Base-by-base conservation (phyloP, 345 rosid species). In the Cardamine chenopodiifolia region DNA sequence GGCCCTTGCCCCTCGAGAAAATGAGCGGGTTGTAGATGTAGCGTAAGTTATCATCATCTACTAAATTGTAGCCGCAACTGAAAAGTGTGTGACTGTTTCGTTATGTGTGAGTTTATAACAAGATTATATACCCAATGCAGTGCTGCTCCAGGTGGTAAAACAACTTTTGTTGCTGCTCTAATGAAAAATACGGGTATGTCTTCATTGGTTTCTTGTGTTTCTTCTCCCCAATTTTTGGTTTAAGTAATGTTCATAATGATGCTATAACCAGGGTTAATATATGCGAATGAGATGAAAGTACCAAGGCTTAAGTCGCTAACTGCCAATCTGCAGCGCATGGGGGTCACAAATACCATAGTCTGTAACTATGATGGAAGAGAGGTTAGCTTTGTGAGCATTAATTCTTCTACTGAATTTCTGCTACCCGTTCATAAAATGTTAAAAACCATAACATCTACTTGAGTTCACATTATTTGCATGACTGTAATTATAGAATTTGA, bases 1-100 rank as follows among this genome's bases (percentile, higher is more conserved):
- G 99, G 97, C 97, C 73, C 98, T 95, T 81, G 99, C 98, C 53
- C 98, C 99, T 65, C 89, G 86, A 77, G 99, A 95, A 72, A 92
- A 86, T 69, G 99, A 95, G 69, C 83, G 92, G 42, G 68, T 95
- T 63, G 85, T 95, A 63, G 99, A 95, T 74, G 86, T 95, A 89
- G 99, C 99, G 97, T 94, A 85, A 90, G 98, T 83, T 68, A 68
- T 39, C 53, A 23, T 44, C 49, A 68, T 55, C 60, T 64, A 25
- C 32, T 19, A 18, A 5, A 13, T 25, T 47, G 1, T 61, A 23
- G 57, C 62, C 5, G 23, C 10, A 25, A 4, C 22, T 50, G 5
- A 18, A 31, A 12, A 34, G 34, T 67, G 22, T 65, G 1, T 14
- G 29, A 47, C 42, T 18, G 61, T 66, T 65, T 35, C 7, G 8